Percentiles rank a stretch among this genome's conserved stretches.
Conservation (phyloP, 2,329 filamentous ascomycete species). For the Beauveria bassiana region DNA sequence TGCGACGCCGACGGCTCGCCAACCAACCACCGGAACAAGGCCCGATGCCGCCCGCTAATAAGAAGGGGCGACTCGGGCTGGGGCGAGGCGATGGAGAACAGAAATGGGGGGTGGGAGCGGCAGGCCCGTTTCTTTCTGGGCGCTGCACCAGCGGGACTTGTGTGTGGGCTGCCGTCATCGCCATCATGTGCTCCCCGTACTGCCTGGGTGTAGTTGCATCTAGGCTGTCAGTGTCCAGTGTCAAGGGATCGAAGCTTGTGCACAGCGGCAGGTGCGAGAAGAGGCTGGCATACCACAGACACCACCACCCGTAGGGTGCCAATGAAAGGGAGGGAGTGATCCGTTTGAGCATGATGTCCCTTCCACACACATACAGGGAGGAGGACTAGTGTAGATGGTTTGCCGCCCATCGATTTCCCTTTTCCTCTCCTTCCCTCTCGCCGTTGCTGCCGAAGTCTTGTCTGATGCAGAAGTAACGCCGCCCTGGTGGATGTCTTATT, state of each 20-base stretch:
- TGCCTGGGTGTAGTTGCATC: not conserved
- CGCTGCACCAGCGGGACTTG: not conserved
- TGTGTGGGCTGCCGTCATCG: conserved; percentile 6
- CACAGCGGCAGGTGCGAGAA: not conserved
- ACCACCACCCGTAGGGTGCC: not conserved
- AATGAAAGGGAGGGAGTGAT: not conserved
- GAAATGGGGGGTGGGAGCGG: not conserved
- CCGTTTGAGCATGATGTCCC: not conserved
- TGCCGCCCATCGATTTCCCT: not conserved
- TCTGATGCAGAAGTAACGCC: conserved; percentile 2
- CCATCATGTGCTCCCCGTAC: conserved; percentile 7
- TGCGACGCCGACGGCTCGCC: conserved; percentile 9
- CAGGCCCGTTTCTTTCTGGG: not conserved
- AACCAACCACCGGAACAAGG: conserved; percentile 12
- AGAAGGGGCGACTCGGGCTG: not conserved
- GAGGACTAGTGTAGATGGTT: conserved; percentile 1
- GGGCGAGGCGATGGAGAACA: not conserved
- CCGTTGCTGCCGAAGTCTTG: conserved; percentile 5
- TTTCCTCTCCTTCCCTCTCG: not conserved
- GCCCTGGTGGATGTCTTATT: conserved; percentile 1
- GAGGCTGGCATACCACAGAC: not conserved
- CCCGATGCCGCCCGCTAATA: conserved; percentile 9
- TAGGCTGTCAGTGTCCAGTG: not conserved
- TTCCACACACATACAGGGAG: not conserved
- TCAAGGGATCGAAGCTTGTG: conserved; percentile 2